Evolutionary conservation across 2,329 filamentous ascomycete genomes (phyloP).

Genomic region (Microsporum canis): DNA sequence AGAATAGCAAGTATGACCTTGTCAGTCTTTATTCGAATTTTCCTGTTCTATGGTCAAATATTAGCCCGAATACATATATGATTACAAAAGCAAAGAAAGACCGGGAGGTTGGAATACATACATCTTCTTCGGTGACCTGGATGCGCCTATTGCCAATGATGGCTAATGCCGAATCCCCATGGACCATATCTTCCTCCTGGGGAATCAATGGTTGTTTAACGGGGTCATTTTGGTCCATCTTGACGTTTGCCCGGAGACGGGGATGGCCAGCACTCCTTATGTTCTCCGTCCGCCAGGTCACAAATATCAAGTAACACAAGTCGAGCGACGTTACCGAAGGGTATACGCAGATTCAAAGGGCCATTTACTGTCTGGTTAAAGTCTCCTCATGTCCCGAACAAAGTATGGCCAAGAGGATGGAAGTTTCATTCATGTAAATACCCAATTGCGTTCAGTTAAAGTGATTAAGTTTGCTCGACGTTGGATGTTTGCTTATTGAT

Average conservation of each 20-base stretch:
- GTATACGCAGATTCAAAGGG: background rate
- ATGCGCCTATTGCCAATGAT: constrained; percentile 5
- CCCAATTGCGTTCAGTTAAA: background rate
- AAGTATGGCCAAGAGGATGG: background rate
- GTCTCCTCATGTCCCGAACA: background rate
- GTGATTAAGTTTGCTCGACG: no score
- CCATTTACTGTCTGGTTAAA: background rate
- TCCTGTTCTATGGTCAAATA: constrained; percentile 33
- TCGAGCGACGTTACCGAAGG: background rate
- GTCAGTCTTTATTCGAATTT: constrained; percentile 52
- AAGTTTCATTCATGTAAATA: background rate
- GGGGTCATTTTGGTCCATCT: background rate
- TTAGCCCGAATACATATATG: background rate
- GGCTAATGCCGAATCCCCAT: constrained; percentile 4
- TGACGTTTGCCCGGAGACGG: background rate
- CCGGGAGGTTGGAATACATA: constrained; percentile 8
- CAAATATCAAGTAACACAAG: background rate
- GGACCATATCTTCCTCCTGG: background rate
- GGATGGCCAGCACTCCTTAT: background rate
- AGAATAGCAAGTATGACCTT: constrained; percentile 42
- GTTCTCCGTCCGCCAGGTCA: no score
- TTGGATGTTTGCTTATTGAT: background rate
- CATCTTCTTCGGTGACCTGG: constrained; percentile 25
- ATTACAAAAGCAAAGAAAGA: background rate
- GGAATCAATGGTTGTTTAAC: background rate